These are phyloP conservation scores for Rhizopus stolonifer DNA, from an alignment of 371 early-diverging fungal species.

Conservation along the genomic window DNA sequence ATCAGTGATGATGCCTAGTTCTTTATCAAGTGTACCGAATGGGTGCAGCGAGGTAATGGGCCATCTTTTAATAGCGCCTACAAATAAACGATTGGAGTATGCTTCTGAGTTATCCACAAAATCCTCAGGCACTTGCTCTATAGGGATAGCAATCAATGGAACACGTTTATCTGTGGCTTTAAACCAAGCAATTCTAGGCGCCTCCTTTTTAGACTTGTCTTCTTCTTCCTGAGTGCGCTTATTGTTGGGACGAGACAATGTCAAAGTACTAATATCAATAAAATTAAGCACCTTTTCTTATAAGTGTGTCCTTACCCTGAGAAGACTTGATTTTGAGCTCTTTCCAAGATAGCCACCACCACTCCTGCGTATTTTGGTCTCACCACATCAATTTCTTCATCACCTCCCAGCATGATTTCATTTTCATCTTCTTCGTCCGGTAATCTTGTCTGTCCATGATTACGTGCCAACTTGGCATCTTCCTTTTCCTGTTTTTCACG, in stretches of 20 bases:
- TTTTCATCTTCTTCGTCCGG: conserved; percentile 55
- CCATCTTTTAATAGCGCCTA: conserved; percentile 76
- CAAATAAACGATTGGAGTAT: conserved; percentile 57
- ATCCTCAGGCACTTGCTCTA: conserved; percentile 66
- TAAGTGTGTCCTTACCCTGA: conserved; percentile 41
- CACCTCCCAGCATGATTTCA: conserved; percentile 53
- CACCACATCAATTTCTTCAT: conserved; percentile 53
- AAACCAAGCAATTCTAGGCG: conserved; percentile 77
- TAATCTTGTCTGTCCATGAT: conserved; percentile 41
- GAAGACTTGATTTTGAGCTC: conserved; percentile 64
- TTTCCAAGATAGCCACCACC: conserved; percentile 67
- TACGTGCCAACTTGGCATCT: conserved; percentile 51
- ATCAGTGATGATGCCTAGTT: conserved; percentile 68
- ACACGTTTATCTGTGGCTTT: conserved; percentile 81
- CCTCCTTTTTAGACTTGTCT: conserved; percentile 34
- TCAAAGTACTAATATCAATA: conserved; percentile 39
- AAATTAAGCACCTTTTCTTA: neutral
- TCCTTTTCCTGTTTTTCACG: conserved; percentile 58
- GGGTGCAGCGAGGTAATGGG: conserved; percentile 70
- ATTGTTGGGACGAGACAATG: conserved; percentile 58
- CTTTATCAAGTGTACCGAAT: conserved; percentile 63
- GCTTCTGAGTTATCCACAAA: conserved; percentile 62
- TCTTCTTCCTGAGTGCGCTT: conserved; percentile 49
- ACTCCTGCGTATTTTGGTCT: conserved; percentile 67
- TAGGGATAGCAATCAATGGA: conserved; percentile 77